Conservation (phyloP, 2,329 filamentous ascomycete species). For the Cordyceps farinosa region DNA sequence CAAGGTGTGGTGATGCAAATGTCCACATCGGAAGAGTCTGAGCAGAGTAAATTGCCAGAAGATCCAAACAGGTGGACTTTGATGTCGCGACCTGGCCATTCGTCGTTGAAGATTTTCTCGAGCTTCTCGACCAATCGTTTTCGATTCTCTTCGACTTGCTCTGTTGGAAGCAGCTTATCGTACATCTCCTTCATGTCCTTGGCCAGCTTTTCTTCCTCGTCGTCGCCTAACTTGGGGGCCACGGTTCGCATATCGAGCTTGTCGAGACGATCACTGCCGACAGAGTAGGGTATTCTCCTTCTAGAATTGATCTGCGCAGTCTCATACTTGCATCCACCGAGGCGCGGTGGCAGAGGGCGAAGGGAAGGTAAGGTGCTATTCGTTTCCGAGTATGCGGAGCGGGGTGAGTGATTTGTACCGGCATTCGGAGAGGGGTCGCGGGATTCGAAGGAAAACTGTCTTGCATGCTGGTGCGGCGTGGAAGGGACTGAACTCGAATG, state of each 20-base stretch:
- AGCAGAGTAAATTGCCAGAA: slow-evolving; percentile 90
- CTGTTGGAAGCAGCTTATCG: slow-evolving; percentile 75
- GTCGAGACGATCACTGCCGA: slow-evolving; percentile 76
- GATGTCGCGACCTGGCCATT: slow-evolving; percentile 90
- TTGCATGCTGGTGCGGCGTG: slow-evolving; percentile 84
- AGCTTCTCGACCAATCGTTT: slow-evolving; percentile 79
- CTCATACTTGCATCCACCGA: slow-evolving; percentile 78
- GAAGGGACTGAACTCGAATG: slow-evolving; percentile 90
- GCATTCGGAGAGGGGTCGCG: slow-evolving; percentile 75
- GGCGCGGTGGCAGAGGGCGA: slow-evolving; percentile 57
- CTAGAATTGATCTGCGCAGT: slow-evolving; percentile 77
- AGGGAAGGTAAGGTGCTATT: slow-evolving; percentile 69
- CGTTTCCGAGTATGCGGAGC: slow-evolving; percentile 86
- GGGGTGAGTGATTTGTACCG: slow-evolving; percentile 75
- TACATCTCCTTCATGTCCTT: slow-evolving; percentile 84
- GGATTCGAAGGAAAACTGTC: slow-evolving; percentile 77
- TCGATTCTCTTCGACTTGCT: slow-evolving; percentile 72
- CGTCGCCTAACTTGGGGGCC: slow-evolving; percentile 65
- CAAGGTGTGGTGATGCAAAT: slow-evolving; percentile 94
- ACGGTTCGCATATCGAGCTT: slow-evolving; percentile 68
- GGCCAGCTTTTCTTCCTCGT: slow-evolving; percentile 72
- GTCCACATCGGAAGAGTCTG: slow-evolving; percentile 95
- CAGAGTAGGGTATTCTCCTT: slow-evolving; percentile 85
- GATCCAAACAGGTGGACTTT: slow-evolving; percentile 95
- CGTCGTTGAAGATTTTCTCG: slow-evolving; percentile 79